These are phyloP conservation scores for Arctostaphylos glauca DNA, from an alignment of 148 eudicot genomes.

Conservation along the genomic window DNA sequence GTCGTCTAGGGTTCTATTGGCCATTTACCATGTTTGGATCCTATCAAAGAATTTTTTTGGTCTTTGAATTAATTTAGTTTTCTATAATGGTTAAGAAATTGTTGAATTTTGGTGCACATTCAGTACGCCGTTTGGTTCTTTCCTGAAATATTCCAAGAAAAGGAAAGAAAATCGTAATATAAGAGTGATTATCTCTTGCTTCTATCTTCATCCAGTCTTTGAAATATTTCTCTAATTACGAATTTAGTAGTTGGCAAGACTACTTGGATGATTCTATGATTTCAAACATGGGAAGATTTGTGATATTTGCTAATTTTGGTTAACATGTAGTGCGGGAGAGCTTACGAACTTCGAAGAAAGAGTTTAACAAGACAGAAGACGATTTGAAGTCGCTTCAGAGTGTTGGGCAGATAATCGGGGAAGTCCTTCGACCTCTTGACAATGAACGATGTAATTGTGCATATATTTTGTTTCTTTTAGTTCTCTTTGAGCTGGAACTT, in stretches of 20 bases:
- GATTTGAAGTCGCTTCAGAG: slow-evolving; percentile 98
- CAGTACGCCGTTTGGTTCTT: background rate
- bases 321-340: slow-evolving; percentile 59
- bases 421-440: slow-evolving; percentile 94
- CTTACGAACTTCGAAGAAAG: slow-evolving; percentile 67
- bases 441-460: slow-evolving; percentile 72
- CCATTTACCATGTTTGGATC: background rate
- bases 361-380: slow-evolving; percentile 88
- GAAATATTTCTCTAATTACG: background rate
- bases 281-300: background rate
- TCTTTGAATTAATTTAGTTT: background rate
- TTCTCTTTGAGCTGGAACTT: background rate
- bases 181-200: background rate
- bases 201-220: background rate
- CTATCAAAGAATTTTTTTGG: too few relatives aligned
- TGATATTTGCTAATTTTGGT: background rate
- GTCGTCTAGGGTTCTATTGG: slow-evolving; percentile 1
- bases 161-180: background rate
- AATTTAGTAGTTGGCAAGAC: background rate
- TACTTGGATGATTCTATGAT: background rate
- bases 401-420: slow-evolving; percentile 98
- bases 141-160: background rate
- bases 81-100: background rate
- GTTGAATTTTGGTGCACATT: background rate
- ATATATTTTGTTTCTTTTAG: background rate